phyloP scores from a whole-genome alignment of 306 rosid species.

The Fragaria iinumae region DNA sequence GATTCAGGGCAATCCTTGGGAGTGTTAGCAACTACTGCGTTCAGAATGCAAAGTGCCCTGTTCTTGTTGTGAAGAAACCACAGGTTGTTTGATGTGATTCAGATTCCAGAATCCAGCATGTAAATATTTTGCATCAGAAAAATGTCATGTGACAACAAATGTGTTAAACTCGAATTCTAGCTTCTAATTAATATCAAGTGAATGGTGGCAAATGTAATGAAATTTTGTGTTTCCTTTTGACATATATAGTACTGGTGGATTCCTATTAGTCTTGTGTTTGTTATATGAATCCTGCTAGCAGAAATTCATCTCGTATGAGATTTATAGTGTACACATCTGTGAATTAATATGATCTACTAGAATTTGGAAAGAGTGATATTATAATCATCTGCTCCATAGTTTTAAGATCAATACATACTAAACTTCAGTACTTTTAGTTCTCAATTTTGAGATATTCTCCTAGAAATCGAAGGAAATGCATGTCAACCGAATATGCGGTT shows the following conservation, averaged over 20 bases:
- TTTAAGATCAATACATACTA: neutral
- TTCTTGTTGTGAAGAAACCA: slow-evolving; percentile 53
- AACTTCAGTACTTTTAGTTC: neutral
- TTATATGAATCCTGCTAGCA: neutral
- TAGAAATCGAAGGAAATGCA: neutral
- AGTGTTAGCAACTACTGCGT: slow-evolving; percentile 59
- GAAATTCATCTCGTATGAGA: neutral
- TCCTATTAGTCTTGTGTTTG: neutral
- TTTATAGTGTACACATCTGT: neutral
- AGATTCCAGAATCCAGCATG: neutral
- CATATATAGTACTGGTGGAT: slow-evolving; percentile 1
- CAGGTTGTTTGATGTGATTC: slow-evolving; percentile 5
- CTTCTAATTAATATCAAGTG: neutral
- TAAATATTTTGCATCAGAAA: neutral
- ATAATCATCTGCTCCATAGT: neutral
- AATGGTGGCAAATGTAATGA: neutral
- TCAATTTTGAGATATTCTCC: slow-evolving; percentile 2
- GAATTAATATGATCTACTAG: neutral
- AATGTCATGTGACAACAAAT: neutral
- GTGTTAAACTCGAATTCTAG: neutral
- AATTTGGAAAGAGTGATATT: neutral
- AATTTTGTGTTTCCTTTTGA: neutral
- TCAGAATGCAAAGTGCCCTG: slow-evolving; percentile 52
- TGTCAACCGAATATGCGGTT: slow-evolving; percentile 53
- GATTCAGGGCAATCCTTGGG: slow-evolving; percentile 44